phyloP scores from a whole-genome alignment of 805 yeast genomes.

The Tetrapisispora iriomotensis region DNA sequence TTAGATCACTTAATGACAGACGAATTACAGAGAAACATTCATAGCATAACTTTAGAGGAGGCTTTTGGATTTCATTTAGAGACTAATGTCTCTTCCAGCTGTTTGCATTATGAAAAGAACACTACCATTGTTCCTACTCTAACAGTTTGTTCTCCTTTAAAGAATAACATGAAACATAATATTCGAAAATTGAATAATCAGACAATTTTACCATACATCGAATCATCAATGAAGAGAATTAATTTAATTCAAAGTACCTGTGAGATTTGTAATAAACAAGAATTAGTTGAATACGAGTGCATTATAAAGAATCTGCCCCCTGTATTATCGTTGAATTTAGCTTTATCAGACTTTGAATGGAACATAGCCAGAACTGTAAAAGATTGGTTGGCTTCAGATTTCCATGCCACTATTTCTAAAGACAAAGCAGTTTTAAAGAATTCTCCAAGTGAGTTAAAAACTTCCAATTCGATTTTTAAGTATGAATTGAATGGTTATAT shows the following conservation, averaged over 20 bases:
- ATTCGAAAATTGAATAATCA: conserved; percentile 28
- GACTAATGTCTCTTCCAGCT: conserved; percentile 16
- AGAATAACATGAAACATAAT: conserved; percentile 19
- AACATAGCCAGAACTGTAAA: conserved; percentile 38
- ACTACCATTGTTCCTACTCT: conserved; percentile 17
- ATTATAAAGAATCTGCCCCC: conserved; percentile 52
- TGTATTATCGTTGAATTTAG: conserved; percentile 51
- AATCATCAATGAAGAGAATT: conserved; percentile 46
- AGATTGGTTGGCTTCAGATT: conserved; percentile 55
- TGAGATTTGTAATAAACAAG: conserved; percentile 42
- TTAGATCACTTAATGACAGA: conserved; percentile 19
- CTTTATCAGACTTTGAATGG: conserved; percentile 46
- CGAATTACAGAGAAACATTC: conserved; percentile 18
- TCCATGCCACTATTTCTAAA: conserved; percentile 37
- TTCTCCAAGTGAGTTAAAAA: conserved; percentile 21
- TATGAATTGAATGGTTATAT: conserved; percentile 63
- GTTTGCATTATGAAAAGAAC: conserved; percentile 17
- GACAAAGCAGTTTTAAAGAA: conserved; percentile 32
- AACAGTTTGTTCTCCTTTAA: conserved; percentile 21
- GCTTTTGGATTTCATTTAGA: conserved; percentile 25
- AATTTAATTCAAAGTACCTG: conserved; percentile 44
- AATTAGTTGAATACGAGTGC: conserved; percentile 44
- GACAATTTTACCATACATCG: conserved; percentile 48
- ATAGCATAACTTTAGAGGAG: conserved; percentile 21
- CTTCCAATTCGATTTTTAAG: conserved; percentile 29